Percentiles rank a stretch among this genome's conserved stretches.
Evolutionary conservation across 2,329 filamentous ascomycete species (phyloP).

Genomic region (Pleurostoma richardsiae): DNA sequence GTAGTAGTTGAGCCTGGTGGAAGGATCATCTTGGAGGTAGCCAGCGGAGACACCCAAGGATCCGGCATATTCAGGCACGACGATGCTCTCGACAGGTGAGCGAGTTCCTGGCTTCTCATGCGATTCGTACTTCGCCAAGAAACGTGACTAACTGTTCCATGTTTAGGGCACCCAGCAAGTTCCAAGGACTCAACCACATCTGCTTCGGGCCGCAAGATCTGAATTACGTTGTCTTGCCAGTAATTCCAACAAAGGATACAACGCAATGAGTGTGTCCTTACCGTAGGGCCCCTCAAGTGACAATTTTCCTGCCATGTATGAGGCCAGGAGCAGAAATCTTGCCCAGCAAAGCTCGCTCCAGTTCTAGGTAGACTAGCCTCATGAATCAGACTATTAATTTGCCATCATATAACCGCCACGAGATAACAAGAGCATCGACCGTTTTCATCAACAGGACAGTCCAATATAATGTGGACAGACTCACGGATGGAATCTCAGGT

Average conservation of each 20-base stretch:
- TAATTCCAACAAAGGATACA: conserved; percentile 32
- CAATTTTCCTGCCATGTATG: too few species aligned
- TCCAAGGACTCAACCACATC: conserved; percentile 52
- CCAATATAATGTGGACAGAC: too few species aligned
- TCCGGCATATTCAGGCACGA: conserved; percentile 52
- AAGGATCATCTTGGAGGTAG: conserved; percentile 51
- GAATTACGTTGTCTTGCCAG: conserved; percentile 48
- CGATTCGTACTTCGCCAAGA: background rate
- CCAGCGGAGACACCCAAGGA: conserved; percentile 54
- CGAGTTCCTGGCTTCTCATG: background rate
- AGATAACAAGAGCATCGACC: too few species aligned
- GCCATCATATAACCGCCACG: too few species aligned
- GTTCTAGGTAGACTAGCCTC: too few species aligned
- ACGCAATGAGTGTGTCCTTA: too few species aligned
- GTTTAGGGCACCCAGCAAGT: conserved; percentile 34
- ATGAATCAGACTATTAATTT: too few species aligned
- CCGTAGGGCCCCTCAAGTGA: too few species aligned
- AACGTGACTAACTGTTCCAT: background rate
- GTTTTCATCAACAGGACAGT: too few species aligned
- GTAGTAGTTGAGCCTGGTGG: conserved; percentile 46
- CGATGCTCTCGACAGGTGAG: conserved; percentile 40
- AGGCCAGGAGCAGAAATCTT: too few species aligned
- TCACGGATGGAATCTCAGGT: too few species aligned
- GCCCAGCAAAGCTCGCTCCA: too few species aligned
- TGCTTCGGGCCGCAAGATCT: conserved; percentile 41